Evolutionary conservation across 352 stramenopile genomes (phyloP).

Genomic region (Globisporangium alternatum): DNA sequence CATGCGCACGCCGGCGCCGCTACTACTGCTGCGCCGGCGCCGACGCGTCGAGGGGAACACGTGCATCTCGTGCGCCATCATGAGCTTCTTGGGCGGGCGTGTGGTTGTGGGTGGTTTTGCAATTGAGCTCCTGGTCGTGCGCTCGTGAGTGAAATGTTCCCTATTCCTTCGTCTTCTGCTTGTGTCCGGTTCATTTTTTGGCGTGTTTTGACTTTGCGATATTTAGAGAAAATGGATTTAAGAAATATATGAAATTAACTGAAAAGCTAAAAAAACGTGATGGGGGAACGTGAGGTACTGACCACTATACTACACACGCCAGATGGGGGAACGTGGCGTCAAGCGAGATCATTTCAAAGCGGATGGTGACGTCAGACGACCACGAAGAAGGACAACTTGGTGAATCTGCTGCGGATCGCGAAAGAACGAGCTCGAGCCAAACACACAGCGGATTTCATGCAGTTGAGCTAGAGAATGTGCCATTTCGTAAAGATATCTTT

Average conservation of each 20-base stretch:
- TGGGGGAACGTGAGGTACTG: no score
- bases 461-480: no score
- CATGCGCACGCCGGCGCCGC: not conserved
- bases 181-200: not conserved
- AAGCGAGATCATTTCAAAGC: not conserved
- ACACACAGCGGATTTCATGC: no score
- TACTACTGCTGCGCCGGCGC: constrained; percentile 2
- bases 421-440: no score
- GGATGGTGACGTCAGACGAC: constrained; percentile 2
- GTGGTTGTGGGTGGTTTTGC: not conserved
- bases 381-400: not conserved
- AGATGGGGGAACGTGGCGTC: not conserved
- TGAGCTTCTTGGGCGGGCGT: not conserved
- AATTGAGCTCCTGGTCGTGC: not conserved
- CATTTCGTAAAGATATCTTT: no score
- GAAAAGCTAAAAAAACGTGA: not conserved
- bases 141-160: not conserved
- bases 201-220: not conserved
- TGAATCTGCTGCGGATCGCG: not conserved
- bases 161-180: not conserved
- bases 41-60: not conserved
- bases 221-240: not conserved
- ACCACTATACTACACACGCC: not conserved
- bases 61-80: constrained; percentile 9
- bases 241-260: not conserved